Evolutionary conservation across 441 rosid species (phyloP), one percentile per base, ranked within the genome.

Genomic region (Pelargonium fulgidum): DNA sequence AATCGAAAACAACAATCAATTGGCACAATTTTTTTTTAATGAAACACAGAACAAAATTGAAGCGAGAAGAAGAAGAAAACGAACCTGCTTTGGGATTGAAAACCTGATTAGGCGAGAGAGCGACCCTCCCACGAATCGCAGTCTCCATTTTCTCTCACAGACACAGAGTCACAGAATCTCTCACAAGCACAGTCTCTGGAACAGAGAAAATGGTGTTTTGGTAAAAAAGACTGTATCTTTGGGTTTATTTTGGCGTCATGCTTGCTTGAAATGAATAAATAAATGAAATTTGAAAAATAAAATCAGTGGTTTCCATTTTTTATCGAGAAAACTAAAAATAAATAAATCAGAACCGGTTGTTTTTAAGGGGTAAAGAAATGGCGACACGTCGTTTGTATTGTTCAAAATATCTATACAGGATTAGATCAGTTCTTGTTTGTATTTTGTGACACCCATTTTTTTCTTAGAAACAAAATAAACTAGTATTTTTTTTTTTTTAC

Each of bases 91-190:
- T 86, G 16, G 91, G 83, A 73, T 78, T 82, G 78, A 92, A 74
- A 82, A 89, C 81, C 64, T 84, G 74, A 78, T 79, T 84, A 3
- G 97, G 91, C 66, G 96, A 90, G 83, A 87, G 91, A 81, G 93
- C 72, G 68, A 90, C 73, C 73, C 92, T 88, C 88, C 97, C 92
- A 80, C 85, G 82, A 50, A 92, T 83, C 74, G 90, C 85, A 77
- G 83, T 87, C 80, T 86, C 98, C 98, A 90, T 92, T 65, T 10
- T 70, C 73, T 69, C 76, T 71, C 6, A 3, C 6, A 3, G 0
- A 5, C 6, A 0, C 26, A 24, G 26, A 24, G 26, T 62, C 69
- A 42, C 65, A 68, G 75, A 64, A 71, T 13, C 69, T 64, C 72
- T 20, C 69, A 24, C 1, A 47, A 12, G n/a, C 56, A 11, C 56